Evolutionary conservation across 345 rosid species (phyloP), one percentile per base, ranked within the genome.

Genomic region (Odontarrhena argentea): DNA sequence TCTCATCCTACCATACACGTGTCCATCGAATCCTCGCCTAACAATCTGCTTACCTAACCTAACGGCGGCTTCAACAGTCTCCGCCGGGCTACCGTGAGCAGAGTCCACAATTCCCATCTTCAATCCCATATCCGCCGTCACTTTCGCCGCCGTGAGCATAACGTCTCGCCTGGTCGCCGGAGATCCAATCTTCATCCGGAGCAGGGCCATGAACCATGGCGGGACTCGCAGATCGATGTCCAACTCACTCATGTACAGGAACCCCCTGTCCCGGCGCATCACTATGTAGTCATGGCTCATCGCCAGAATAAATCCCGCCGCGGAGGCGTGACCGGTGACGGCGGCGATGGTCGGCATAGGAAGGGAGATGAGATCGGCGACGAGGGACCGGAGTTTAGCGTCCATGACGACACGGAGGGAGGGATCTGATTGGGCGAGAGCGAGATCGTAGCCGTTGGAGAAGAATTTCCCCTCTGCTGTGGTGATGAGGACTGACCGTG

Each of bases 381-480:
- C 54, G 37, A 89, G 71, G 41, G 80, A 70, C 32, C 74, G 68
- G 58, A 83, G 75, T 25, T 73, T 37, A 1, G 69, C 36, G 9
- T 71, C 74, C 96, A 89, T 82, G 45, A 58, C 40, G 10, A 1
- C 1, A 68, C 50, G 49, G 6, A 79, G 84, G 55, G 82, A 66
- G 1, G 50, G 72, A 45, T 61, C 45, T 18, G 79, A 14, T 22
- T 60, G 26, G 46, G 86, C 85, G 81, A 87, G 80, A 35, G 67
- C 77, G 55, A 89, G 80, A 75, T 89, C 96, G 70, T 74, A 86
- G 50, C 98, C 96, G 65, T 92, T 89, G 67, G 96, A 92, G 85
- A 89, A 92, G 85, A 85, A 92, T 64, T 74, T 85, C 8, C 96
- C 98, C 8, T 82, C 63, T 36, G 95, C 70, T 22, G 82, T 81